Percentiles rank a stretch among this genome's conserved stretches.
Conservation (phyloP, 129 eudicot species). For the Smallanthus sonchifolius region DNA sequence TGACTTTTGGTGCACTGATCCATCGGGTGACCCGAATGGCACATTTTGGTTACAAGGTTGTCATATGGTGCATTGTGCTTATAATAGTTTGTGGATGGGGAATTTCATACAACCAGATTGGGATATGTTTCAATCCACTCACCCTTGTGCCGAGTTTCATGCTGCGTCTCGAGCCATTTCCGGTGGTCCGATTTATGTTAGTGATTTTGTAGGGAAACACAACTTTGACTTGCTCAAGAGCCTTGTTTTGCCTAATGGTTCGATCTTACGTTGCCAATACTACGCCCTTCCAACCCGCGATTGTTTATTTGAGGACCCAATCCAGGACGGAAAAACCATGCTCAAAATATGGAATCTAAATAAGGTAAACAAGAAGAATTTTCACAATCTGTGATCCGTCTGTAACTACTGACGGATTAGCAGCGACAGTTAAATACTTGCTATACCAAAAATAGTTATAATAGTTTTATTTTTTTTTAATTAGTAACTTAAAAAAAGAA, state of each 20-base stretch:
- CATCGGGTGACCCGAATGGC: slow-evolving; percentile 92
- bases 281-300: slow-evolving; percentile 86
- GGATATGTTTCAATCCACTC: slow-evolving; percentile 97
- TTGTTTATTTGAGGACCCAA: slow-evolving; percentile 79
- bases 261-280: slow-evolving; percentile 66
- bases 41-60: slow-evolving; percentile 95
- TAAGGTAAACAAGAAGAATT: slow-evolving; percentile 39
- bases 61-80: slow-evolving; percentile 99
- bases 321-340: slow-evolving; percentile 86
- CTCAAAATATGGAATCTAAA: slow-evolving; percentile 92
- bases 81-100: slow-evolving; percentile 97
- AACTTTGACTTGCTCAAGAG: slow-evolving; percentile 65
- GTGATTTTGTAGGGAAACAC: slow-evolving; percentile 84
- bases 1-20: slow-evolving; percentile 95
- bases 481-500: no score
- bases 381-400: no score
- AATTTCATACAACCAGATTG: slow-evolving; percentile 92
- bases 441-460: no score
- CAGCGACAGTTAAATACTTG: no score
- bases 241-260: slow-evolving; percentile 76
- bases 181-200: slow-evolving; percentile 89
- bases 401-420: no score
- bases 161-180: slow-evolving; percentile 97
- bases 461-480: no score
- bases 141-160: slow-evolving; percentile 92